Percentiles rank a stretch among this genome's conserved stretches.
Evolutionary conservation across 2,329 filamentous ascomycete genomes (phyloP).

Genomic region (Elsinoe australis): DNA sequence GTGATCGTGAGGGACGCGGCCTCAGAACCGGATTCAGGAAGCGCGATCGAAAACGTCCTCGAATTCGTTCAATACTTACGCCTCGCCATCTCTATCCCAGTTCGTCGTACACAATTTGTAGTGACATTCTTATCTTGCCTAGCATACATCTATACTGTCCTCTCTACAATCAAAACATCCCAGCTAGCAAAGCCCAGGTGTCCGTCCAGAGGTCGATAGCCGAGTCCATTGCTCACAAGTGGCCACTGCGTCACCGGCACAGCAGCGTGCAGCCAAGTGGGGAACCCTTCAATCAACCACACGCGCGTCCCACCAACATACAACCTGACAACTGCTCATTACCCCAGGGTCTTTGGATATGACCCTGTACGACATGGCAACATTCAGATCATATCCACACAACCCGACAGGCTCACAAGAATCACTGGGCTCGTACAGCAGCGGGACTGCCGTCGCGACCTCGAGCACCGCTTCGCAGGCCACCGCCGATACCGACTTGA

Average conservation of each 20-base stretch:
- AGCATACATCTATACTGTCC: too few relatives aligned
- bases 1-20: slow-evolving; percentile 1
- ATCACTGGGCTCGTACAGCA: slow-evolving; percentile 13
- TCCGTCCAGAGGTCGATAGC: neutral
- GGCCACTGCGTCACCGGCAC: slow-evolving; percentile 13
- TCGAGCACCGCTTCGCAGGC: slow-evolving; percentile 16
- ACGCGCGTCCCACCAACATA: slow-evolving; percentile 3
- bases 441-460: slow-evolving; percentile 6
- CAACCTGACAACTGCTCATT: slow-evolving; percentile 2
- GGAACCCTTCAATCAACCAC: slow-evolving; percentile 4
- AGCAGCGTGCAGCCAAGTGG: neutral
- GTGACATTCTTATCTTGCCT: neutral
- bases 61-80: slow-evolving; percentile 13
- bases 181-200: too few relatives aligned
- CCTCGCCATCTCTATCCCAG: neutral
- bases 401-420: slow-evolving; percentile 13
- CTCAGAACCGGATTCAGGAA: neutral
- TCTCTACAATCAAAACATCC: too few relatives aligned
- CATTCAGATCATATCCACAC: slow-evolving; percentile 14
- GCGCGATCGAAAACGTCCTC: slow-evolving; percentile 10
- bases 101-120: neutral
- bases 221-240: neutral
- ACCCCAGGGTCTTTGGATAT: neutral
- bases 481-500: slow-evolving; percentile 28
- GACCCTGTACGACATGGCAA: slow-evolving; percentile 12